phyloP scores from a whole-genome alignment of 768 basidiomycete species.

The Trametes coccinea region DNA sequence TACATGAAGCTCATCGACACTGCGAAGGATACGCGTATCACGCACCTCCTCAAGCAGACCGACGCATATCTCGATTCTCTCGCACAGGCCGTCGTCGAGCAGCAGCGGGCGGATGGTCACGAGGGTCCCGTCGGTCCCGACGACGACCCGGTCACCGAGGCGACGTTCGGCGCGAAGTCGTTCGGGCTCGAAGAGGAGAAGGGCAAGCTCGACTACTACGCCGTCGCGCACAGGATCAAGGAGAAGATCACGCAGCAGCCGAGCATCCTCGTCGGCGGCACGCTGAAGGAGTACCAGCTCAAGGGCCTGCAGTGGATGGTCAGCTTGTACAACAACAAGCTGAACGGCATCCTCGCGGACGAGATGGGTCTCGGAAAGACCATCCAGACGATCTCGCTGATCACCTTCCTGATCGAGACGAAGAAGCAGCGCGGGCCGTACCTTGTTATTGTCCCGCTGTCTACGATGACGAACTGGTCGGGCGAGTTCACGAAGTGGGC shows the following conservation, averaged over 20 bases:
- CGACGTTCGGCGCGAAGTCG: slow-evolving; percentile 86
- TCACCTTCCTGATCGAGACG: slow-evolving; percentile 88
- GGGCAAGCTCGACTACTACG: slow-evolving; percentile 92
- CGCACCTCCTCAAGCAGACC: slow-evolving; percentile 91
- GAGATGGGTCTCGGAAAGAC: slow-evolving; percentile 99
- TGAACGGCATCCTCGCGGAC: slow-evolving; percentile 94
- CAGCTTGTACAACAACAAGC: slow-evolving; percentile 91
- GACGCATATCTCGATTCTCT: slow-evolving; percentile 94
- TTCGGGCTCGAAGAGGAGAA: slow-evolving; percentile 64
- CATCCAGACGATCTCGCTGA: slow-evolving; percentile 92
- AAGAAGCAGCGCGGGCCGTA: slow-evolving; percentile 94
- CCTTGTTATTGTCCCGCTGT: slow-evolving; percentile 92
- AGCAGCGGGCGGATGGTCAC: slow-evolving; percentile 71
- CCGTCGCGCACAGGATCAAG: slow-evolving; percentile 88
- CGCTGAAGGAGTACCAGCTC: slow-evolving; percentile 91
- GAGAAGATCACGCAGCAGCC: slow-evolving; percentile 84
- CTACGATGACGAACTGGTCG: slow-evolving; percentile 97
- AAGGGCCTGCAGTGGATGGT: slow-evolving; percentile 99
- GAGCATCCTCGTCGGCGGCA: slow-evolving; percentile 76
- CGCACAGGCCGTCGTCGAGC: slow-evolving; percentile 88
- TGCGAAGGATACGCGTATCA: slow-evolving; percentile 98
- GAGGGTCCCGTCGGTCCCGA: slow-evolving; percentile 47
- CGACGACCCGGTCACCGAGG: slow-evolving; percentile 78
- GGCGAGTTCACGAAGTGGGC: slow-evolving; percentile 99
- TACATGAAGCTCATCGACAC: slow-evolving; percentile 99